Conservation (phyloP, 768 basidiomycete species). For the Leccinum boreale region DNA sequence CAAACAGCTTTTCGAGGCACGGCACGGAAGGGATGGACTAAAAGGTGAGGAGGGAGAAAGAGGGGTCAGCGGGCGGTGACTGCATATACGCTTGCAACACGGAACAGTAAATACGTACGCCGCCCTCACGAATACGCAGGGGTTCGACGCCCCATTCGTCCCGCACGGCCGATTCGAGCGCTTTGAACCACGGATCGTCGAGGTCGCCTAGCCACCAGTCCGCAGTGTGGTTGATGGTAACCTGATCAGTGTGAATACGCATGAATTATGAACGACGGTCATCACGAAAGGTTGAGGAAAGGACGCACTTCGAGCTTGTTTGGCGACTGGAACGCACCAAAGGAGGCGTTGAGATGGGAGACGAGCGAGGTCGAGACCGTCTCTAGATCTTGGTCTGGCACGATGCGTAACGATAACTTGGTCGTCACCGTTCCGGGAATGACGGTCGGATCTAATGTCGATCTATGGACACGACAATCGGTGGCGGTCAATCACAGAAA, state of each 20-base stretch:
- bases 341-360: slow-evolving; percentile 55
- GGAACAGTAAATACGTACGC: slow-evolving; percentile 47
- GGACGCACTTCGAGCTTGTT: slow-evolving; percentile 64
- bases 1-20: slow-evolving; percentile 88
- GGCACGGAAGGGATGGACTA: slow-evolving; percentile 95
- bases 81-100: background rate
- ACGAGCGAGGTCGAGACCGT: slow-evolving; percentile 61
- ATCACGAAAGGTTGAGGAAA: background rate
- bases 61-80: background rate
- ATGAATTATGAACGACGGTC: background rate
- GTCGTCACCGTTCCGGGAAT: slow-evolving; percentile 85
- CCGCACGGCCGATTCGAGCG: slow-evolving; percentile 75
- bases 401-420: slow-evolving; percentile 86
- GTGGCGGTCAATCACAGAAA: background rate
- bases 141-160: slow-evolving; percentile 89
- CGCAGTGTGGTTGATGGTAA: slow-evolving; percentile 77
- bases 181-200: slow-evolving; percentile 81
- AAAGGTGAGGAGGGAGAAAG: background rate
- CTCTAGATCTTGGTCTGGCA: slow-evolving; percentile 87
- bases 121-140: slow-evolving; percentile 88
- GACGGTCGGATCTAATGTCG: slow-evolving; percentile 67
- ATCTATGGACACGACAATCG: background rate
- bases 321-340: slow-evolving; percentile 57
- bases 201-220: slow-evolving; percentile 97
- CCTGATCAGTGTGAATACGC: slow-evolving; percentile 37